Base-by-base conservation (phyloP, 176 grass and related monocot genomes). In the Triticum timopheevii region DNA sequence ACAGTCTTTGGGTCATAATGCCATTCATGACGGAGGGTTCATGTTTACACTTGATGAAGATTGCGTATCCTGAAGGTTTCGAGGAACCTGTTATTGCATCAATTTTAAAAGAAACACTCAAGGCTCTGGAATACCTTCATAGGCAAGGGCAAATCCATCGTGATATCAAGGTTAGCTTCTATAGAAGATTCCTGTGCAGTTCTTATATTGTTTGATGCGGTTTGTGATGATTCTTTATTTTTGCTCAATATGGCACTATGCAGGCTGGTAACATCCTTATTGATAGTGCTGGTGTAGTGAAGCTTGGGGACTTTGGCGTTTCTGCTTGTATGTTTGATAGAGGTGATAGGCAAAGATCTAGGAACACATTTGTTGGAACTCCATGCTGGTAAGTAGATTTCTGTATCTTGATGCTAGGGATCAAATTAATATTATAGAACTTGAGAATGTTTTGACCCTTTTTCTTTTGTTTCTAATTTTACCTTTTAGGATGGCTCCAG, bases 261-360 rank as follows among this genome's bases (percentile, higher is more conserved):
- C 89, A 99, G 97, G 97, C 97, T 72, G 97, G 97, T 31, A 99
- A 99, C 87, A 99, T 99, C 78, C 97, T 99, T 89, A 86, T 99
- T 56, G 94, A 96, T 85, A 85, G 73, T 87, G 85, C 92, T 87
- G 94, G 97, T 50, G 27, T 77, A 68, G 94, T 99, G 80, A 99
- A 96, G 40, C 97, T 99, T 87, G 97, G 97, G 67, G 97, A 99
- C 81, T 99, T 96, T 61, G 97, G 97, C 69, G 97, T 99, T 66
- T 94, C 97, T 42, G 97, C 97, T 38, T 99, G 94, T 78, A 90
- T 96, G 97, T 99, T 99, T 92, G 97, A 99, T 87, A 96, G 87
- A 88, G 94, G 97, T 85, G 97, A 99, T 80, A 96, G 97, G 71
- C 97, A 99, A 83, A 93, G 94, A 61, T 91, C 92, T 49, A 96